A percentile compares a stretch with the other conserved stretches of the same genome.
These are phyloP conservation scores for Bipolaris victoriae DNA, from an alignment of 2,329 filamentous ascomycete species.

Conservation along the genomic window DNA sequence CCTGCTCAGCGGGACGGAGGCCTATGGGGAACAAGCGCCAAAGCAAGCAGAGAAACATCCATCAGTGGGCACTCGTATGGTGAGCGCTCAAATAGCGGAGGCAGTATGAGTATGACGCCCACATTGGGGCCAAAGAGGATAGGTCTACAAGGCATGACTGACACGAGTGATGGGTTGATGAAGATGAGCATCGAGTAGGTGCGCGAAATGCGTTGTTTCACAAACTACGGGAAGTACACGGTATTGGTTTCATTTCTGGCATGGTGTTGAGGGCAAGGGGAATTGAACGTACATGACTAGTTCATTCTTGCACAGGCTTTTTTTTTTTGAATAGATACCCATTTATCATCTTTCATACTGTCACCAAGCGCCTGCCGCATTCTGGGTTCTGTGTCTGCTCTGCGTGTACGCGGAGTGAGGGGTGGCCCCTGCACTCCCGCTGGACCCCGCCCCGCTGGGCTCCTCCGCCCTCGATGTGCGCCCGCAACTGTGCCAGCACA, in stretches of 20 bases:
- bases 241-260: constrained; percentile 23
- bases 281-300: not conserved
- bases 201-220: not conserved
- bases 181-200: constrained; percentile 90
- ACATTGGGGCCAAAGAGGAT: constrained; percentile 54
- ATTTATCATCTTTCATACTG: not conserved
- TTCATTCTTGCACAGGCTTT: constrained; percentile 3
- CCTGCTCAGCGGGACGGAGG: constrained; percentile 74
- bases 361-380: not conserved
- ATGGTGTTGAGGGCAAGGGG: constrained; percentile 30
- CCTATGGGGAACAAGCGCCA: constrained; percentile 74
- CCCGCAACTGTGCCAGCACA: constrained; percentile 26
- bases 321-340: constrained; percentile 24
- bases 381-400: not conserved
- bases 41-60: constrained; percentile 63
- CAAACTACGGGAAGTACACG: not conserved
- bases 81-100: constrained; percentile 56
- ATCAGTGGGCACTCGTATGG: constrained; percentile 58
- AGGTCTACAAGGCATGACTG: constrained; percentile 84
- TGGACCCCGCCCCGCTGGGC: constrained; percentile 36
- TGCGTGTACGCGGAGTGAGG: constrained; percentile 1
- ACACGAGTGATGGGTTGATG: constrained; percentile 94
- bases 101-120: constrained; percentile 55
- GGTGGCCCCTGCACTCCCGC: constrained; percentile 23
- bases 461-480: constrained; percentile 19